phyloP scores from a whole-genome alignment of 768 basidiomycete genomes.

The Pulveroboletus ravenelii region DNA sequence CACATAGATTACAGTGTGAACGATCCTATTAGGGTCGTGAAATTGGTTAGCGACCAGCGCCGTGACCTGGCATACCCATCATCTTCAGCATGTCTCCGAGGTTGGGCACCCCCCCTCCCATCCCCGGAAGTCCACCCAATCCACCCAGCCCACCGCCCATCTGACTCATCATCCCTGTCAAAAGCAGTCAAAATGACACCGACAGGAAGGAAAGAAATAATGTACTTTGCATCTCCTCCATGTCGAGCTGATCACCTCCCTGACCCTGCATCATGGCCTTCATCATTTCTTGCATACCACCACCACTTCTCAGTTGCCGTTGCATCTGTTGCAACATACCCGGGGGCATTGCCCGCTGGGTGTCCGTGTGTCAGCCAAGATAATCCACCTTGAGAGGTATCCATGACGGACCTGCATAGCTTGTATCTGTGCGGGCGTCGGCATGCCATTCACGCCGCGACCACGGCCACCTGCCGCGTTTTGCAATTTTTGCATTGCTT shows the following conservation, averaged over 20 bases:
- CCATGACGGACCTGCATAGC: slow-evolving; percentile 74
- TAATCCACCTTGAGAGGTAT: neutral
- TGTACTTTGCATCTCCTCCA: slow-evolving; percentile 92
- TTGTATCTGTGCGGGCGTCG: slow-evolving; percentile 89
- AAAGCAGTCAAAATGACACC: slow-evolving; percentile 4
- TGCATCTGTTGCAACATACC: slow-evolving; percentile 96
- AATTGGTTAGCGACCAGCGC: slow-evolving; percentile 28
- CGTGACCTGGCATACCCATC: slow-evolving; percentile 80
- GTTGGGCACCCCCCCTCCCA: slow-evolving; percentile 65
- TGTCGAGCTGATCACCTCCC: slow-evolving; percentile 83
- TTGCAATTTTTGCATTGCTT: slow-evolving; percentile 93
- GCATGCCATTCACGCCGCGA: slow-evolving; percentile 82
- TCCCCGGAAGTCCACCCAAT: slow-evolving; percentile 45
- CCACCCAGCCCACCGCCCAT: slow-evolving; percentile 61
- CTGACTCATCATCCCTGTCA: slow-evolving; percentile 78
- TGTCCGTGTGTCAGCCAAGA: slow-evolving; percentile 5
- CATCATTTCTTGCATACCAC: slow-evolving; percentile 98
- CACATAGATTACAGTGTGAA: slow-evolving; percentile 11
- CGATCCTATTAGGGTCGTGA: slow-evolving; percentile 4
- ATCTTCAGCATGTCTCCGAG: slow-evolving; percentile 82
- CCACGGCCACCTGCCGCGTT: slow-evolving; percentile 80
- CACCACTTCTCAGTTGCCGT: slow-evolving; percentile 69
- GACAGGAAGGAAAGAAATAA: slow-evolving; percentile 12
- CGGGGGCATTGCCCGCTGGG: slow-evolving; percentile 85
- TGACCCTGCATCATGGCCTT: slow-evolving; percentile 96